Base-by-base conservation (phyloP, 352 stramenopile species). In the Phytophthora hybrid region DNA sequence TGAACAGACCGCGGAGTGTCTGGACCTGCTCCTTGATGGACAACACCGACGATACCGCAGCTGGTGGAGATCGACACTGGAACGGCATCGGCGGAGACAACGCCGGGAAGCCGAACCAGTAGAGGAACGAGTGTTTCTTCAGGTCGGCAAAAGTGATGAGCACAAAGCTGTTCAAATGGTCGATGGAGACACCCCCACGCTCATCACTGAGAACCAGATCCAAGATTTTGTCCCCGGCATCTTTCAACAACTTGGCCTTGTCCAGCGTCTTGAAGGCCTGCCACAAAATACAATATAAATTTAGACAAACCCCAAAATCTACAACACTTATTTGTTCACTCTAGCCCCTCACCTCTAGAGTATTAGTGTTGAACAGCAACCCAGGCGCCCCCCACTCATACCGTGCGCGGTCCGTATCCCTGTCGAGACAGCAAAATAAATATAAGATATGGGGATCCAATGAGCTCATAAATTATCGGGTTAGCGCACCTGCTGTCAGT, bases 71-170 rank as follows among this genome's bases (percentile, higher is more conserved):
- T 31, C 62, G 71, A 37, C 78, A 81, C 23, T 84, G 55, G 34
- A 90, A 85, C 14, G 85, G 34, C 6, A 63, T 55, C 1, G 77
- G 66, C 14, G 84, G 81, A 13, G 79, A 82, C 7, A 98, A 63
- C 8, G 91, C 93, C 18, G 94, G 93, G 63, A 98, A 98, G 7
- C 82, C 93, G 53, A 98, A 98, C 93, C 96, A 98, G 76, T 98
- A 98, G 46, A 98, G 66, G 72, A 97, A 99, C 71, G 84, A 88
- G 73, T 98, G 95, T 58, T 89, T 92, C 80, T 98, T 98, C 23
- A 98, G 73, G 63, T 99, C 96, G 13, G 94, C 94, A 74, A 97
- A 98, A 5, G 88, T 95, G 59, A 98, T 59, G 18, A 98, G 72
- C 13, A 97, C 86, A 62, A 98, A 98, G 57, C 79, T 69, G 64